Evolutionary conservation across 176 grass and related monocot genomes (phyloP), one percentile per base, ranked within the genome.

Genomic region (Puya raimondii): DNA sequence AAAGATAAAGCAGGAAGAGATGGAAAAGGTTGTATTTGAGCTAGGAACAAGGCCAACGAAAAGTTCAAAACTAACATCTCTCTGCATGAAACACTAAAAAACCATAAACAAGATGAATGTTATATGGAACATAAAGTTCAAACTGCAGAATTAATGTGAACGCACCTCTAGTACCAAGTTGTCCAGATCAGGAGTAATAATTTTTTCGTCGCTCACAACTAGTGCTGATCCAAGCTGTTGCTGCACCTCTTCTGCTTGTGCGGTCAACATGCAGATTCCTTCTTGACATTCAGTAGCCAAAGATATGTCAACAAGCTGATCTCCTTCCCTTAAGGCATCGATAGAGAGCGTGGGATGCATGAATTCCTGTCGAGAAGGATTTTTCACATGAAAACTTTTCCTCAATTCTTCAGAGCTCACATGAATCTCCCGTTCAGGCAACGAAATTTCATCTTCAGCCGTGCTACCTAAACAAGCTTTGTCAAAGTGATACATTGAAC

Each of bases 361-460:
- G 74, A 27, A 51, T 61, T 54, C 64, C 47, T 79, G 71, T 76
- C 71, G 69, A 66, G 84, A 81, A 68, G 51, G 48, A 67, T 74
- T 53, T 66, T 49, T 63, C 50, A 73, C 18, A 12, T 48, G 16
- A 72, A 71, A 27, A 48, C 12, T 75, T 67, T 66, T 65, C 70
- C 68, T 77, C 57, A 72, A 53, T 77, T 93, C 78, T 84, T 91
- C 84, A 26, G 80, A 91, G 78, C 84, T 87, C 53, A 93, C 94
- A 63, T 84, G 85, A 81, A 93, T 90, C 23, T 93, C 90, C 57
- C 33, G 82, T 70, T 99, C 89, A 81, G 81, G 76, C 70, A 75
- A 23, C 21, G 67, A 57, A 47, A 33, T 82, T 67, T 90, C 86
- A 25, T 83, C 74, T 22, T 84, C 73, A 67, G 76, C 12, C 74